A percentile compares a stretch with the other conserved stretches of the same genome.
These are phyloP conservation scores for Claviceps capensis DNA, from an alignment of 2,329 filamentous ascomycete species.

Conservation along the genomic window DNA sequence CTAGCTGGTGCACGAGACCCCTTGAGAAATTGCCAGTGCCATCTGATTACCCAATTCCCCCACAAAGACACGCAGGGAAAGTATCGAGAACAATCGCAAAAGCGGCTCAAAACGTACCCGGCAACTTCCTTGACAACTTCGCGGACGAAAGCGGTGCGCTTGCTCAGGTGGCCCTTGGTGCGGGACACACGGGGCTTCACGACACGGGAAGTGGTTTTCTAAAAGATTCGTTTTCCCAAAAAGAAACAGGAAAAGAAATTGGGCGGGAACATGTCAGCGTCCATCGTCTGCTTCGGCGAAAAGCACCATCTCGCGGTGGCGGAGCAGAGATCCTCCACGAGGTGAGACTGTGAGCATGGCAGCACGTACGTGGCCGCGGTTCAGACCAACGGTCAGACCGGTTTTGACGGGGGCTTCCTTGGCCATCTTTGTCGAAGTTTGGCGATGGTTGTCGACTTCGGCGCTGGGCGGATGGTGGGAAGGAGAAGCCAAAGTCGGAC, in stretches of 20 bases:
- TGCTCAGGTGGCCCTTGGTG: conserved; percentile 92
- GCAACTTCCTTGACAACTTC: conserved; percentile 98
- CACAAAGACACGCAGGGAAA: too few species aligned
- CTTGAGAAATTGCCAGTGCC: too few species aligned
- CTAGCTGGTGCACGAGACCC: background rate
- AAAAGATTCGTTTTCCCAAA: conserved; percentile 18
- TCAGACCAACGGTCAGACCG: conserved; percentile 48
- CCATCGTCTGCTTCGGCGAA: conserved; percentile 41
- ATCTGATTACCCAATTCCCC: too few species aligned
- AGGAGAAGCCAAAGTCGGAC: conserved; percentile 7
- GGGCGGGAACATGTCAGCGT: conserved; percentile 37
- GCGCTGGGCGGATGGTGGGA: conserved; percentile 16
- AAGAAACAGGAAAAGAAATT: conserved; percentile 10
- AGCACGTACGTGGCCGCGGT: conserved; percentile 49
- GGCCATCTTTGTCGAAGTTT: conserved; percentile 34
- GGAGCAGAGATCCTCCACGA: conserved; percentile 59
- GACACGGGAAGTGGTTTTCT: conserved; percentile 75
- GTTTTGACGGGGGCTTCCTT: conserved; percentile 43
- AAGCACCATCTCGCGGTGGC: conserved; percentile 14
- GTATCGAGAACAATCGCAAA: background rate
- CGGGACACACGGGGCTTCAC: conserved; percentile 66
- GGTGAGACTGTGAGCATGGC: conserved; percentile 42
- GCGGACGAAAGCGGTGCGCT: conserved; percentile 91
- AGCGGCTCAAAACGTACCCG: conserved; percentile 46
- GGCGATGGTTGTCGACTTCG: conserved; percentile 17